Conservation (phyloP, 768 basidiomycete species). For the Lentinula lateritia region DNA sequence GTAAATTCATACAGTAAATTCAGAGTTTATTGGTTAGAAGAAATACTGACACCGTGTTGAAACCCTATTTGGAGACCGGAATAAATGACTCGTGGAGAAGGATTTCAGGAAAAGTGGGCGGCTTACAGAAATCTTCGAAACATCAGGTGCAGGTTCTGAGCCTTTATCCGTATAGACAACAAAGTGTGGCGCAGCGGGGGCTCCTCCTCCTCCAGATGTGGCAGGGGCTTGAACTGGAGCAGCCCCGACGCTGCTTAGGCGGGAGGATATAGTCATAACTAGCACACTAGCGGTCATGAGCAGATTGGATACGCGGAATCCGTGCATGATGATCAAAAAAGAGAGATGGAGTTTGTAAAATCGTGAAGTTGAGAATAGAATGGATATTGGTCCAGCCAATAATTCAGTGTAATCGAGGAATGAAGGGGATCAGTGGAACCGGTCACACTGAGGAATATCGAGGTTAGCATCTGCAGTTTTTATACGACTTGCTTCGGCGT, state of each 20-base stretch:
- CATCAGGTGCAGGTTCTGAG: neutral
- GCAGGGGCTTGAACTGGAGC: neutral
- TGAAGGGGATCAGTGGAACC: neutral
- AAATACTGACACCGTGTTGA: constrained; percentile 1
- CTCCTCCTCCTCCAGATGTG: too few relatives aligned
- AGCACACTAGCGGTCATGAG: neutral
- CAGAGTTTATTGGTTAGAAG: too few relatives aligned
- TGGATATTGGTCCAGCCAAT: neutral
- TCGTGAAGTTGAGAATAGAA: neutral
- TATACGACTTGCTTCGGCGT: too few relatives aligned
- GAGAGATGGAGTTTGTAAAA: too few relatives aligned
- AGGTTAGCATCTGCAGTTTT: neutral
- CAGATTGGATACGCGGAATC: neutral
- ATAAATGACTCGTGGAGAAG: too few relatives aligned
- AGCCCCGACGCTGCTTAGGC: neutral
- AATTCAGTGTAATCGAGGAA: neutral
- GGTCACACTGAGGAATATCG: neutral
- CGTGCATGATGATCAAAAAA: neutral
- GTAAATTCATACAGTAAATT: neutral
- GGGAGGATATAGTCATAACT: neutral
- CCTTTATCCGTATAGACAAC: neutral
- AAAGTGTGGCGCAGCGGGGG: neutral
- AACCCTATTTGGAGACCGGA: neutral
- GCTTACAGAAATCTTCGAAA: neutral
- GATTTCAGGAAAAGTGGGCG: too few relatives aligned